Conservation (phyloP, 202 grass and related monocot genomes). For the Digitaria exilis region DNA sequence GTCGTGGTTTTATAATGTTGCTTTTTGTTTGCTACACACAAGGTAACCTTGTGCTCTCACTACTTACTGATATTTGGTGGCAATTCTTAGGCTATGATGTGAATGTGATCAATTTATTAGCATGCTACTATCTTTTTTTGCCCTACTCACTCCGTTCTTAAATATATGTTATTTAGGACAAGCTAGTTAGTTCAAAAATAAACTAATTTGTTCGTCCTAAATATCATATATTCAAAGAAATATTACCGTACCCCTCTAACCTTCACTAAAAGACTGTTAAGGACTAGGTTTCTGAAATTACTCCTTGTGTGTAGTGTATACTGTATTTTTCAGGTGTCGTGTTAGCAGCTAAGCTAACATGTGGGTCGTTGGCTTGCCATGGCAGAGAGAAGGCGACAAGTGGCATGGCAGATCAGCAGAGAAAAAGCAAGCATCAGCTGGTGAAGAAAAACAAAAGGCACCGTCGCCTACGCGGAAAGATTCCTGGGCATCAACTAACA, state of each 20-base stretch:
- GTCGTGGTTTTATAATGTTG: background rate
- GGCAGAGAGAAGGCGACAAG: slow-evolving; percentile 20
- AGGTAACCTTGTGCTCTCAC: background rate
- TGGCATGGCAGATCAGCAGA: slow-evolving; percentile 11
- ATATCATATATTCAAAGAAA: no score
- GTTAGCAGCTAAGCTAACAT: background rate
- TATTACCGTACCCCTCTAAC: background rate
- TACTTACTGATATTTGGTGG: background rate
- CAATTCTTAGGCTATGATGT: background rate
- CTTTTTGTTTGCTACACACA: background rate
- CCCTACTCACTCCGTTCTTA: no score
- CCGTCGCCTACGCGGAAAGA: slow-evolving; percentile 7
- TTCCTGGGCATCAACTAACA: slow-evolving; percentile 38
- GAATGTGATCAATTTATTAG: background rate
- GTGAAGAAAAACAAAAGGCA: background rate
- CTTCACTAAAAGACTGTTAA: background rate
- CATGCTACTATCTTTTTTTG: no score
- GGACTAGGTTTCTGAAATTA: background rate
- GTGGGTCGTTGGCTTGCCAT: background rate
- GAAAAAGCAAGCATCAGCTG: slow-evolving; percentile 3
- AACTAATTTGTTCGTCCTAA: no score
- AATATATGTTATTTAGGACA: no score
- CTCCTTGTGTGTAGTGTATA: background rate
- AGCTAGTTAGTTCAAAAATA: no score
- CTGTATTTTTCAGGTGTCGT: background rate